Evolutionary conservation across 2,329 filamentous ascomycete genomes (phyloP).

Genomic region (Boeremia exigua): DNA sequence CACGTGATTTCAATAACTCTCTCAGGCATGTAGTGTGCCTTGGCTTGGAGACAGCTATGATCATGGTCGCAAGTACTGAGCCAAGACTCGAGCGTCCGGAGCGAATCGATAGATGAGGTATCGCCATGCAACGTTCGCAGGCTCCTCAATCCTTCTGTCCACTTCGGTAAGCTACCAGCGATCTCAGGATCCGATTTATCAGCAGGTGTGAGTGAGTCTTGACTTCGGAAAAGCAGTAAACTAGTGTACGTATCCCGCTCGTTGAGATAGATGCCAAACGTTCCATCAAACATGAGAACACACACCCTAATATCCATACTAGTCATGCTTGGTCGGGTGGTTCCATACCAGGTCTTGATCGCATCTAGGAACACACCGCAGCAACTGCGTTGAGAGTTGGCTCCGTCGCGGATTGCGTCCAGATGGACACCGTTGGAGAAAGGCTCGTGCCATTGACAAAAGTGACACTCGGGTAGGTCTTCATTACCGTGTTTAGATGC

Average conservation of each 20-base stretch:
- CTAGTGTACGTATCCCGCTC: too few relatives aligned
- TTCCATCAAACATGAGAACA: too few relatives aligned
- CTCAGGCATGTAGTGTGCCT: not conserved
- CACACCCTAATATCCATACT: too few relatives aligned
- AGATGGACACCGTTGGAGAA: not conserved
- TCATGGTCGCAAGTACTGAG: not conserved
- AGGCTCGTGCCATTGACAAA: not conserved
- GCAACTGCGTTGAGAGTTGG: not conserved
- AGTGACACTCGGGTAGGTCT: not conserved
- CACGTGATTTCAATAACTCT: not conserved
- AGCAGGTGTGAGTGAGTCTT: too few relatives aligned
- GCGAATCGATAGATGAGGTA: not conserved
- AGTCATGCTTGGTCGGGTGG: too few relatives aligned
- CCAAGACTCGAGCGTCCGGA: not conserved
- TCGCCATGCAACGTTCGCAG: not conserved
- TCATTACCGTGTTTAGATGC: too few relatives aligned
- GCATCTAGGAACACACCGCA: not conserved
- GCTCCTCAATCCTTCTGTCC: not conserved
- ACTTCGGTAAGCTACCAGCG: too few relatives aligned
- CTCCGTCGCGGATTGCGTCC: not conserved
- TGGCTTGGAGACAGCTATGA: not conserved
- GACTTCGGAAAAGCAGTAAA: too few relatives aligned
- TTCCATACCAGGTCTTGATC: not conserved
- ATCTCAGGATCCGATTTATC: too few relatives aligned
- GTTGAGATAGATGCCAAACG: too few relatives aligned